Evolutionary conservation across 2,329 filamentous ascomycete genomes (phyloP), one percentile per base, ranked within the genome.

Genomic region (Aspergillus sp.): DNA sequence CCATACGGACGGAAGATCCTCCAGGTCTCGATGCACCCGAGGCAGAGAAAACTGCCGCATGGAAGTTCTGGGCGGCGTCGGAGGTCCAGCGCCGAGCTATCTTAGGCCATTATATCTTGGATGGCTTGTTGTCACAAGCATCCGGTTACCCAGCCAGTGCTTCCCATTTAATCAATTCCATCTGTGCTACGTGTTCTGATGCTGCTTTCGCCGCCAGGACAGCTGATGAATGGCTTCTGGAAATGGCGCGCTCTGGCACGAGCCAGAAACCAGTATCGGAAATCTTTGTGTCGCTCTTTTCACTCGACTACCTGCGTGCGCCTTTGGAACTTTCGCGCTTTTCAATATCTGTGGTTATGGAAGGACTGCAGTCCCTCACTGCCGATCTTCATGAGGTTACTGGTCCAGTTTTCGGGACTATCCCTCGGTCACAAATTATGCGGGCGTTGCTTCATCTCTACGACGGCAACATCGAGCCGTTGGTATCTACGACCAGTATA

Each of bases 51-150:
- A 41, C 35, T n/a, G n/a, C 32, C 1, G 35, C 43, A 3, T 56
- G 54, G 54, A 49, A 50, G 40, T 48, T 8, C 2, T 57, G 55
- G 55, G 51, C 49, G 5, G 46, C 55, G 1, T 9, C 41, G 1
- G 54, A 57, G 29, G 43, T 53, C 7, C 54, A 56, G n/a, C 44
- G 52, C 7, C 48, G 55, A 29, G 55, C 50, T 3, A 51, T 57
- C 1, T 38, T 55, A 3, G 50, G 48, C 7, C 50, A 57, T 12
- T 55, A 56, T 30, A 44, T 57, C 8, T 46, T 57, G 7, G 53
- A 58, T 38, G 56, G 56, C 2, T 29, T 57, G 1, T 55, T 58
- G 29, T 52, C 56, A 1, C 54, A 57, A 35, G 48, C 50, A 19
- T 58, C 54, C 7, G 56, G 48, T 1, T 53, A 53, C 7, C 54